Conservation (phyloP, 2,329 filamentous ascomycete species). For the Rhynchosporium secalis region DNA sequence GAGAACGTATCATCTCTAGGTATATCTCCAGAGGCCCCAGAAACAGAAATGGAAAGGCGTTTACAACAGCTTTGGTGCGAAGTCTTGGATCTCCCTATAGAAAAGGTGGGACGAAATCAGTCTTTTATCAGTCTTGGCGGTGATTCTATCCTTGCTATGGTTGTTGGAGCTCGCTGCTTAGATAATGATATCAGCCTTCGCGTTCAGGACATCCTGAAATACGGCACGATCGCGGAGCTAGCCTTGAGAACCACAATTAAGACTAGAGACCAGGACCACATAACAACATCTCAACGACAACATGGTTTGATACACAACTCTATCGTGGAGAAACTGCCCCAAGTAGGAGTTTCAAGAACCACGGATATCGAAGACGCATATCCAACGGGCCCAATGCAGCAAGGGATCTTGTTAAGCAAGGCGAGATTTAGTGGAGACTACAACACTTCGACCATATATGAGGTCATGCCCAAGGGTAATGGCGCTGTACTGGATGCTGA, state of each 20-base stretch:
- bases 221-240: constrained; percentile 24
- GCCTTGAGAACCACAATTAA: not conserved
- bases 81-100: not conserved
- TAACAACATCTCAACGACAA: too few relatives aligned
- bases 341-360: not conserved
- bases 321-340: not conserved
- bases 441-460: constrained; percentile 7
- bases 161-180: constrained; percentile 21
- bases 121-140: constrained; percentile 30
- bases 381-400: constrained; percentile 23
- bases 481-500: constrained; percentile 11
- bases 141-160: constrained; percentile 33
- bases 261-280: not conserved
- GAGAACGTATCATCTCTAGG: constrained; percentile 5
- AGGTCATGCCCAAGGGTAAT: constrained; percentile 15
- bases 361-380: constrained; percentile 19
- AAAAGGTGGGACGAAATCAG: constrained; percentile 21
- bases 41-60: constrained; percentile 5
- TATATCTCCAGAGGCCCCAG: not conserved
- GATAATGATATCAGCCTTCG: constrained; percentile 21
- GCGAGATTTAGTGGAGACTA: constrained; percentile 4
- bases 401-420: constrained; percentile 20
- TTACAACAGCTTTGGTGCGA: constrained; percentile 6
- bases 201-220: constrained; percentile 29
- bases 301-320: not conserved